These are phyloP conservation scores for Cutaneotrichosporon mucoides DNA, from an alignment of 1,284 basidiomycete species.

Conservation along the genomic window DNA sequence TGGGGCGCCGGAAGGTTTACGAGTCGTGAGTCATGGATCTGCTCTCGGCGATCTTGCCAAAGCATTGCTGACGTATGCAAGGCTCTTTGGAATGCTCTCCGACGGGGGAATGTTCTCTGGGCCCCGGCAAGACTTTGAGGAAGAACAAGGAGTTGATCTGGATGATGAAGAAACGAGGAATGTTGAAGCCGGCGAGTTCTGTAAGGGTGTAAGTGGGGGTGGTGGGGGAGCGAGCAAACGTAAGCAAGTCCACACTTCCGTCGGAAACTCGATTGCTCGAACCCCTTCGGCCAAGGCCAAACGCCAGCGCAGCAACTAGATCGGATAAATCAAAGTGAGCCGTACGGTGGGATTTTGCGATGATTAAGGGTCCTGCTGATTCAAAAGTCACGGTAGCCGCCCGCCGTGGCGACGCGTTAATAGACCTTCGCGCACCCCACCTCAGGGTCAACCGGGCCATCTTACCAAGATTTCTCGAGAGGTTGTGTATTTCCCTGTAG, in stretches of 20 bases:
- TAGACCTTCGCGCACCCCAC: background rate
- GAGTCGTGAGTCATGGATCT: slow-evolving; percentile 32
- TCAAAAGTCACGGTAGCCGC: too few relatives aligned
- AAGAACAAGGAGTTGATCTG: slow-evolving; percentile 37
- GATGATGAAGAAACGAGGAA: slow-evolving; percentile 40
- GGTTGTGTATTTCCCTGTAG: too few relatives aligned
- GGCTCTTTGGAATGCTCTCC: slow-evolving; percentile 21
- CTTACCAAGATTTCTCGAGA: slow-evolving; percentile 8
- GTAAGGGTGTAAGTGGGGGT: background rate
- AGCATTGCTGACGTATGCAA: slow-evolving; percentile 21
- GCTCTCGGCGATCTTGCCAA: slow-evolving; percentile 5
- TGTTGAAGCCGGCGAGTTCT: slow-evolving; percentile 43
- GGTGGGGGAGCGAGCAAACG: background rate
- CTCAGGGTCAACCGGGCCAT: background rate
- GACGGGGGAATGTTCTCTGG: slow-evolving; percentile 27
- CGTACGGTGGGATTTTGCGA: too few relatives aligned
- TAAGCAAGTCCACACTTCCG: background rate
- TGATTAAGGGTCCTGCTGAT: too few relatives aligned
- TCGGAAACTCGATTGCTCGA: background rate
- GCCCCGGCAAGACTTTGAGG: slow-evolving; percentile 32
- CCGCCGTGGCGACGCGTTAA: too few relatives aligned
- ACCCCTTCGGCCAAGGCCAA: too few relatives aligned
- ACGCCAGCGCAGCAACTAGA: too few relatives aligned
- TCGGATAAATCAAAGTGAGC: too few relatives aligned
- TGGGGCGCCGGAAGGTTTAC: slow-evolving; percentile 42